Evolutionary conservation across 768 basidiomycete genomes (phyloP).

Genomic region (Pleurotus sapidus): DNA sequence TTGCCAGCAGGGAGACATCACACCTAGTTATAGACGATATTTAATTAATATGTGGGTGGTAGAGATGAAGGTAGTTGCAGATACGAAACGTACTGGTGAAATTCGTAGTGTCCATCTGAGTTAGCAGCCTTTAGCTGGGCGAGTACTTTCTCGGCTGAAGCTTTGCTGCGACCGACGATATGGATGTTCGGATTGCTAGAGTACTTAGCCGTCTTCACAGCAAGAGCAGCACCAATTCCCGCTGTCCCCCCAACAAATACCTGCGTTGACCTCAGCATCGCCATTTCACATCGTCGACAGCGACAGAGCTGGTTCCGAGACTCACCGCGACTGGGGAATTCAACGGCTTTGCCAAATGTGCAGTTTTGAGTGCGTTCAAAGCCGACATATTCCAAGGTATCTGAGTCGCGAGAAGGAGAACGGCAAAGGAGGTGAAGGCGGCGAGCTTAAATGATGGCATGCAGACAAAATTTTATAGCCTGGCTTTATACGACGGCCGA

Average conservation of each 20-base stretch:
- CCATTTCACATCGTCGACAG: not conserved
- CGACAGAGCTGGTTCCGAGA: not conserved
- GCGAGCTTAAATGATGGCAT: slow-evolving; percentile 3
- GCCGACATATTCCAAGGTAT: slow-evolving; percentile 3
- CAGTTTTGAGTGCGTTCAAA: slow-evolving; percentile 2
- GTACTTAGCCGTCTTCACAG: slow-evolving; percentile 39
- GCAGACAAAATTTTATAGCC: not conserved
- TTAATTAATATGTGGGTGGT: slow-evolving; percentile 33
- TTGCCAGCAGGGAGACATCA: slow-evolving; percentile 49
- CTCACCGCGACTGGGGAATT: slow-evolving; percentile 4
- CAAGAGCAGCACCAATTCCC: slow-evolving; percentile 48
- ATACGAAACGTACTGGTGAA: not conserved
- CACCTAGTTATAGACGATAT: slow-evolving; percentile 39
- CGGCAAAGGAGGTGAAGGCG: not conserved
- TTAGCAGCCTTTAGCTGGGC: slow-evolving; percentile 28
- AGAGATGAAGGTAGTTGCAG: too few species aligned
- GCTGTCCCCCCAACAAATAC: slow-evolving; percentile 44
- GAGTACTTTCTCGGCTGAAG: slow-evolving; percentile 44
- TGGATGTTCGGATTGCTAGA: slow-evolving; percentile 49
- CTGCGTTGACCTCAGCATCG: not conserved
- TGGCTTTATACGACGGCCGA: too few species aligned
- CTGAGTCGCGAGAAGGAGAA: not conserved
- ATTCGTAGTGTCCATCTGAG: slow-evolving; percentile 7
- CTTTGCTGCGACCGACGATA: slow-evolving; percentile 49
- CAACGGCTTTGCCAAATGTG: not conserved